phyloP scores from a whole-genome alignment of 768 basidiomycete species.

The Tulasnella sp. region DNA sequence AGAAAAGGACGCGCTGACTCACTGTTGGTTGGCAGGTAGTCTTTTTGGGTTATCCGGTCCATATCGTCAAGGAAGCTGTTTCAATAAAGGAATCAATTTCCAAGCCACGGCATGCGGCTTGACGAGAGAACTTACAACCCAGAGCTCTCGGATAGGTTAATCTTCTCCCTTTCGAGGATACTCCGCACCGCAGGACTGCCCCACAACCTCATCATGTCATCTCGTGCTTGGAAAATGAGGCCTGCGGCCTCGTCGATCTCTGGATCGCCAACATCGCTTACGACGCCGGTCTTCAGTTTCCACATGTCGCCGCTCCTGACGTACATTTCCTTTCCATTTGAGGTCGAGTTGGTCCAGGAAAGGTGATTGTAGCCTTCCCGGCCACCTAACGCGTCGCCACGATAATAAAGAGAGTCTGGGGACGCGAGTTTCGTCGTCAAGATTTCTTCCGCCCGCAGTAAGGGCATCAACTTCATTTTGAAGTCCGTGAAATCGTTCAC shows the following conservation, averaged over 20 bases:
- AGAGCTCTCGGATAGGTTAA: slow-evolving; percentile 35
- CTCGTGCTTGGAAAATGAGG: slow-evolving; percentile 25
- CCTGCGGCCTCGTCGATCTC: slow-evolving; percentile 17
- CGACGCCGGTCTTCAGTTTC: slow-evolving; percentile 19
- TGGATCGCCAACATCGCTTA: background rate
- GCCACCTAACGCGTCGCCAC: slow-evolving; percentile 30
- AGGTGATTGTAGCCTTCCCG: slow-evolving; percentile 32
- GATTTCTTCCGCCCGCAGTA: slow-evolving; percentile 31
- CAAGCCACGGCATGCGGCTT: background rate
- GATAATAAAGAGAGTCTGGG: slow-evolving; percentile 30
- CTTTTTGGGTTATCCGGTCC: slow-evolving; percentile 32
- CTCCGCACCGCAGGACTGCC: slow-evolving; percentile 31
- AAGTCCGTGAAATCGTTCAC: slow-evolving; percentile 29
- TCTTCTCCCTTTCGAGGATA: slow-evolving; percentile 27
- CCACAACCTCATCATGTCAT: slow-evolving; percentile 36
- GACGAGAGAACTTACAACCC: slow-evolving; percentile 33
- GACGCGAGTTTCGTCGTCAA: slow-evolving; percentile 31
- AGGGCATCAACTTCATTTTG: slow-evolving; percentile 26
- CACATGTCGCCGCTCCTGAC: slow-evolving; percentile 29
- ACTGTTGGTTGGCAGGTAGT: slow-evolving; percentile 36
- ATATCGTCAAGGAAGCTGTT: slow-evolving; percentile 36
- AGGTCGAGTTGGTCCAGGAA: slow-evolving; percentile 20
- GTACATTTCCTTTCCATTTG: slow-evolving; percentile 16
- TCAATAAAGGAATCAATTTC: slow-evolving; percentile 7
- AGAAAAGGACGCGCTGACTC: background rate